These are phyloP conservation scores for Myochromella boudieri DNA, from an alignment of 768 basidiomycete species.

Conservation along the genomic window DNA sequence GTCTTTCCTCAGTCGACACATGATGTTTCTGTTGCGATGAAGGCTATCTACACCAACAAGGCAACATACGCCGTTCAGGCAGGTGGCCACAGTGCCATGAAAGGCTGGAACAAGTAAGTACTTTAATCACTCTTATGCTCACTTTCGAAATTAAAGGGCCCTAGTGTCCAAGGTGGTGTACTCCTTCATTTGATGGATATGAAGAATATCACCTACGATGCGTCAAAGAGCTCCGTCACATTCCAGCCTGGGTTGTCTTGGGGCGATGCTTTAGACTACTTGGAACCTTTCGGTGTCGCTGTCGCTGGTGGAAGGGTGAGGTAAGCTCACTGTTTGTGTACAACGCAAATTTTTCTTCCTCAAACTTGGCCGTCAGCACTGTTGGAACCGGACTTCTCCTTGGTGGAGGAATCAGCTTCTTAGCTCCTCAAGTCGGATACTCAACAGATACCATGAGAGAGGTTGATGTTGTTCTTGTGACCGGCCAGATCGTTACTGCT, in stretches of 20 bases:
- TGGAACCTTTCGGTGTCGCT: slow-evolving; percentile 42
- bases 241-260: slow-evolving; percentile 44
- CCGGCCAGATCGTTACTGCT: slow-evolving; percentile 39
- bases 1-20: slow-evolving; percentile 29
- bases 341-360: no score
- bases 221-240: slow-evolving; percentile 33
- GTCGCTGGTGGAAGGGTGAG: slow-evolving; percentile 38
- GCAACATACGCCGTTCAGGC: slow-evolving; percentile 42
- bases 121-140: not conserved
- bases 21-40: slow-evolving; percentile 39
- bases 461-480: slow-evolving; percentile 42
- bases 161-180: slow-evolving; percentile 36
- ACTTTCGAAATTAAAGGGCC: not conserved
- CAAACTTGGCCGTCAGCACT: slow-evolving; percentile 29
- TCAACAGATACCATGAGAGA: slow-evolving; percentile 36
- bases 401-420: slow-evolving; percentile 41
- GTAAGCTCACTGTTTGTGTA: slow-evolving; percentile 17
- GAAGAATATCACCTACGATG: slow-evolving; percentile 36
- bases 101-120: slow-evolving; percentile 43
- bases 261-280: slow-evolving; percentile 34
- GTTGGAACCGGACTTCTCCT: slow-evolving; percentile 44
- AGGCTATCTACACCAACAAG: slow-evolving; percentile 31
- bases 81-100: slow-evolving; percentile 41
- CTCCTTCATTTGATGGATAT: slow-evolving; percentile 38
- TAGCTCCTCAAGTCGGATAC: slow-evolving; percentile 40